A percentile compares a stretch with the other conserved stretches of the same genome.
These are phyloP conservation scores for Microsporum audouinii DNA, from an alignment of 2,329 filamentous ascomycete species.

Conservation along the genomic window DNA sequence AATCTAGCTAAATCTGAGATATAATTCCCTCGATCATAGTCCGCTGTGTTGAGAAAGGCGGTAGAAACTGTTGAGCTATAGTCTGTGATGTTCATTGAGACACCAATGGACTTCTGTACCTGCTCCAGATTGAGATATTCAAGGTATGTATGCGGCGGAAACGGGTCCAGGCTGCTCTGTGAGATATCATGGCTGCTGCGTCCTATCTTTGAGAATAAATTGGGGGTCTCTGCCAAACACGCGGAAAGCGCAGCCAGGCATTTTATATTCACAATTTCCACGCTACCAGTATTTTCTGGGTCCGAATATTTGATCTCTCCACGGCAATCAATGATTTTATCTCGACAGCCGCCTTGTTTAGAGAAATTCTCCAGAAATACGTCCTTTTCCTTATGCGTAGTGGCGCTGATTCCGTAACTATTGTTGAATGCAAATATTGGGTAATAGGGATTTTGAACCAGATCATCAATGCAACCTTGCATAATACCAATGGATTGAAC, in stretches of 20 bases:
- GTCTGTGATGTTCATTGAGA: slow-evolving; percentile 45
- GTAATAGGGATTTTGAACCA: slow-evolving; percentile 35
- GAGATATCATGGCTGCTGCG: slow-evolving; percentile 49
- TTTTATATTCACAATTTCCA: neutral
- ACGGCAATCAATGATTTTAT: slow-evolving; percentile 38
- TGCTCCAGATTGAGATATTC: slow-evolving; percentile 46
- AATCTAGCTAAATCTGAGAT: slow-evolving; percentile 30
- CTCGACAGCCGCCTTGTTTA: slow-evolving; percentile 34
- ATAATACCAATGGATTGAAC: slow-evolving; percentile 39
- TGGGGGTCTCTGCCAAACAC: neutral
- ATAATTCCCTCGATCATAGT: slow-evolving; percentile 10
- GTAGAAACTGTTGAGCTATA: slow-evolving; percentile 38
- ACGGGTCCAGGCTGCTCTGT: slow-evolving; percentile 40
- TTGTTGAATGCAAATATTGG: slow-evolving; percentile 40
- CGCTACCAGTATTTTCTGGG: slow-evolving; percentile 1
- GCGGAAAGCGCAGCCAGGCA: neutral
- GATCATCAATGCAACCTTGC: slow-evolving; percentile 25
- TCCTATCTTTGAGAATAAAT: slow-evolving; percentile 35
- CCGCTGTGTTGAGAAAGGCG: neutral
- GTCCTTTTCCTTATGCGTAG: slow-evolving; percentile 34
- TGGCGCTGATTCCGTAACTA: slow-evolving; percentile 39
- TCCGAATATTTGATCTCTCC: slow-evolving; percentile 11
- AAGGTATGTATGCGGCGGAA: slow-evolving; percentile 41
- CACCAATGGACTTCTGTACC: slow-evolving; percentile 43
- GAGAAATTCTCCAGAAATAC: slow-evolving; percentile 29